Evolutionary conservation across 2,329 filamentous ascomycete species (phyloP).

Genomic region (Calonectria pseudoturangicola): DNA sequence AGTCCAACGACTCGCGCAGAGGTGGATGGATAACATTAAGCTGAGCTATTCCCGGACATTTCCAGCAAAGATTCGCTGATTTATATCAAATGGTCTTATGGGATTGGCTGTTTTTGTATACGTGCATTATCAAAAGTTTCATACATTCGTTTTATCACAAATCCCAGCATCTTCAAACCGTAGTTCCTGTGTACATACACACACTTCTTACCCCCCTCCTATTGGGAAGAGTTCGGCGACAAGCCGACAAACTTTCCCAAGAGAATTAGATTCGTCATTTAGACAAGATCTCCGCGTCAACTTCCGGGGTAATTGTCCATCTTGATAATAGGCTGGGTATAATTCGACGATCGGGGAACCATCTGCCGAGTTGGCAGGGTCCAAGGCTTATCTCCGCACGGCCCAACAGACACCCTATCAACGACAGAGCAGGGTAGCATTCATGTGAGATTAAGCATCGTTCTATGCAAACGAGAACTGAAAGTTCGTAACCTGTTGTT

Average conservation of each 20-base stretch:
- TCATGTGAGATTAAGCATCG: constrained; percentile 27
- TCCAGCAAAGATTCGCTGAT: not conserved
- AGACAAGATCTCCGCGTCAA: too few relatives aligned
- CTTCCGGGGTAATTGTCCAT: not conserved
- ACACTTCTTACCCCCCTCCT: too few relatives aligned
- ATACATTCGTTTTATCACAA: not conserved
- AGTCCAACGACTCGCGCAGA: not conserved
- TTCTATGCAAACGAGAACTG: not conserved
- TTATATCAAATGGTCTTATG: not conserved
- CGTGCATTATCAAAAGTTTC: not conserved
- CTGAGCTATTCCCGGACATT: constrained; percentile 13
- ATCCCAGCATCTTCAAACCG: not conserved
- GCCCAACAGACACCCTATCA: constrained; percentile 1
- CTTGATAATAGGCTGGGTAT: constrained; percentile 14
- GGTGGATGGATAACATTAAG: constrained; percentile 17
- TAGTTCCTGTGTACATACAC: not conserved
- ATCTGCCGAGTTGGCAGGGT: constrained; percentile 5
- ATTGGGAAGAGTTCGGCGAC: not conserved
- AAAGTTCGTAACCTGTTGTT: not conserved
- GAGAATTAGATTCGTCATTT: not conserved
- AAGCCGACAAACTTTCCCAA: not conserved
- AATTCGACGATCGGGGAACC: constrained; percentile 20
- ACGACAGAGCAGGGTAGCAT: not conserved
- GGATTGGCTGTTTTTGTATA: not conserved
- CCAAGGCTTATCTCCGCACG: constrained; percentile 6